Conservation (phyloP, 179 eudicot genomes). For the Spergularia azorica region DNA sequence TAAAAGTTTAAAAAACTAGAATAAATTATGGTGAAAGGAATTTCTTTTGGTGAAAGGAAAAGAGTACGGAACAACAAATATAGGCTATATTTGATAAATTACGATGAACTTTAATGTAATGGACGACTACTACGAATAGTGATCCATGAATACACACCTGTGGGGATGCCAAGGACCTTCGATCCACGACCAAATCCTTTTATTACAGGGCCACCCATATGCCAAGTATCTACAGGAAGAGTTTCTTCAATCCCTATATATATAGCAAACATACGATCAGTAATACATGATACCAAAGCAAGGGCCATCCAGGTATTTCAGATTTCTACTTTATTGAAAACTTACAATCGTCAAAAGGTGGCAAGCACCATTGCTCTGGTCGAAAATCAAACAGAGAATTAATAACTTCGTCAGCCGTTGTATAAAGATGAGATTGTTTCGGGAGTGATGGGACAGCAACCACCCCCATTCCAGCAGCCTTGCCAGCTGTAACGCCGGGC, state of each 20-base stretch:
- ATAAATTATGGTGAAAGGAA: no score
- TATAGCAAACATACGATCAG: neutral
- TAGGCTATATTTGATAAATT: no score
- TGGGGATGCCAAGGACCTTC: conserved; percentile 96
- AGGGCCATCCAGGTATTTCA: neutral
- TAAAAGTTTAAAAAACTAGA: no score
- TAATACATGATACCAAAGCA: conserved; percentile 2
- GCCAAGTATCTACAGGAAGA: conserved; percentile 84
- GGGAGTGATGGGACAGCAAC: conserved; percentile 90
- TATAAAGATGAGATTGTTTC: conserved; percentile 67
- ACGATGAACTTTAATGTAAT: neutral
- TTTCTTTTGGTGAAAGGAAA: no score
- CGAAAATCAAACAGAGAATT: conserved; percentile 82
- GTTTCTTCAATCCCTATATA: conserved; percentile 81
- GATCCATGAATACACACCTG: conserved; percentile 48
- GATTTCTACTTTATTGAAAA: conserved; percentile 13
- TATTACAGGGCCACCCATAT: conserved; percentile 87
- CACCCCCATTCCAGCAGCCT: conserved; percentile 93
- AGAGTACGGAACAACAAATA: no score
- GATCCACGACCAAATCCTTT: conserved; percentile 98
- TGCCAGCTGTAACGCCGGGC: conserved; percentile 84
- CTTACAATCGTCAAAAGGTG: conserved; percentile 89
- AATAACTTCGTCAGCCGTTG: conserved; percentile 75
- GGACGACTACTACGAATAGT: neutral
- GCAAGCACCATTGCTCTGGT: conserved; percentile 89